Base-by-base conservation (phyloP, 306 rosid genomes). In the Quercus agrifolia region DNA sequence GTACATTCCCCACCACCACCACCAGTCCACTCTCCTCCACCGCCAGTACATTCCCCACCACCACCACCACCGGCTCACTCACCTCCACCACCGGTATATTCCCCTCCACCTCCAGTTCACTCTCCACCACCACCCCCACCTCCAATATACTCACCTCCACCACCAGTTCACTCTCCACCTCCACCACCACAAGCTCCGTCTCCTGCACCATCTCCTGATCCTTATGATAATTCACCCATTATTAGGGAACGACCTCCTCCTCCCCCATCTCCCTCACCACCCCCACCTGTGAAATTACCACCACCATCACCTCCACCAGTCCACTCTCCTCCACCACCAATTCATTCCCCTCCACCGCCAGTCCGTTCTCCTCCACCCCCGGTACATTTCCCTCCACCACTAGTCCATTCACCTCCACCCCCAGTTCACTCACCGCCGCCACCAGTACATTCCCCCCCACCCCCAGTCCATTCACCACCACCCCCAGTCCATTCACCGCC, bases 381-480 rank as follows among this genome's bases (percentile, higher is more conserved):
- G 1, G 23, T 63, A 1, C 15, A 20, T 19, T 62, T 38, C 0
- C 31, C 46, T 38, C 46, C 46, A 1, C 46, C 46, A 0, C 46
- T 2, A 7, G 46, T 38, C 0, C 46, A 38, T 2, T 38, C 46
- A 0, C 41, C 41, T 0, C 44, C 44, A 1, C 44, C 44, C 0
- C 44, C 44, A 0, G 10, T 38, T 0, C 2, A 6, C 0, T 38
- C 44, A 0, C 44, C 44, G 1, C 23, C 41, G 6, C 41, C 41
- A 35, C 41, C 8, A 6, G 38, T 33, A 0, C 38, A 33, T 0
- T 33, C 38, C 0, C 38, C 41, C 0, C 41, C 41, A 5, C 38
- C 38, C 0, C 38, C 6, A 5, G 0, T 31, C 0, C 35, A 31
- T 0, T 31, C 31, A 0, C 41, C 35, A 1, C 5, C 33, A 31